These are phyloP conservation scores for Casuarina glauca DNA, from an alignment of 306 rosid species.

Conservation along the genomic window DNA sequence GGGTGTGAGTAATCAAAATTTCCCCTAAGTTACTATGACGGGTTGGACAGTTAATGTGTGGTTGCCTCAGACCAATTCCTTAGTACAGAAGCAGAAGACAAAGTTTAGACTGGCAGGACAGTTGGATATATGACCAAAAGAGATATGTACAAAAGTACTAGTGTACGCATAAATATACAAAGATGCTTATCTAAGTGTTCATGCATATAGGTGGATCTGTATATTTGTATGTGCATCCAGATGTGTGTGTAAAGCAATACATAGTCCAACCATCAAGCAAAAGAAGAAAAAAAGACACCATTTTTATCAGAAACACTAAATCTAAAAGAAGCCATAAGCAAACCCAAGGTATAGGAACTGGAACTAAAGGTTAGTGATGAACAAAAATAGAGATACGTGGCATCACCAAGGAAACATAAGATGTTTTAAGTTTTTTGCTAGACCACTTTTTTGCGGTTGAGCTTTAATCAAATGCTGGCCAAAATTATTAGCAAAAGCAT, in stretches of 20 bases:
- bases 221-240: not conserved
- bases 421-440: no score
- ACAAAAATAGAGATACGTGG: not conserved
- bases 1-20: not conserved
- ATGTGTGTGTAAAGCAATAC: not conserved
- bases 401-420: no score
- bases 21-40: not conserved
- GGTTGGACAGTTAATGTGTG: no score
- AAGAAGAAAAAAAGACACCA: not conserved
- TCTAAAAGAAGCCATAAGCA: not conserved
- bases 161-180: not conserved
- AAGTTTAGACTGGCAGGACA: no score
- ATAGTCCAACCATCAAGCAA: not conserved
- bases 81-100: no score
- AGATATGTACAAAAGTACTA: not conserved
- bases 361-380: not conserved
- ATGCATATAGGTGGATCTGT: not conserved
- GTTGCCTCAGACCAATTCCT: no score
- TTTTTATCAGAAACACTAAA: not conserved
- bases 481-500: not conserved
- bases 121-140: not conserved
- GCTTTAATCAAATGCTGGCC: not conserved
- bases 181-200: not conserved
- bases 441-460: not conserved
- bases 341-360: not conserved